These are phyloP conservation scores for Ilyonectria sp. DNA, from an alignment of 2,329 filamentous ascomycete genomes.

Conservation along the genomic window DNA sequence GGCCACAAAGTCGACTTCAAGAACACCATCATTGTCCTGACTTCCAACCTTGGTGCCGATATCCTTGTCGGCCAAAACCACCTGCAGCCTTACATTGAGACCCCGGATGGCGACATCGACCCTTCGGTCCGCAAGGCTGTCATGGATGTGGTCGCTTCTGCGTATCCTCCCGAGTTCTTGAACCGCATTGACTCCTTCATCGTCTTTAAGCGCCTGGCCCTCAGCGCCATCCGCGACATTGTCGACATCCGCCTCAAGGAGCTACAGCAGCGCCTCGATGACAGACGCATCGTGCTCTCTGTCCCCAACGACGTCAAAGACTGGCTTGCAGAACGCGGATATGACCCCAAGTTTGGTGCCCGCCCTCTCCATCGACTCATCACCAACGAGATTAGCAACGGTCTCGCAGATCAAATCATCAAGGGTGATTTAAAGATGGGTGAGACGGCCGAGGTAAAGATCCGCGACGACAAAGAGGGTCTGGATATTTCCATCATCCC, in stretches of 20 bases:
- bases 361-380: conserved; percentile 93
- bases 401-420: conserved; percentile 92
- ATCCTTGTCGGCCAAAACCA: conserved; percentile 86
- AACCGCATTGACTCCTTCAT: conserved; percentile 98
- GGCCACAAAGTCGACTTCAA: conserved; percentile 97
- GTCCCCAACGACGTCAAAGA: conserved; percentile 81
- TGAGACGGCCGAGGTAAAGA: conserved; percentile 78
- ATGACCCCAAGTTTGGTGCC: conserved; percentile 92
- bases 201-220: conserved; percentile 89
- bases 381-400: conserved; percentile 89
- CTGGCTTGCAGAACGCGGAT: conserved; percentile 92
- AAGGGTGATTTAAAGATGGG: conserved; percentile 84
- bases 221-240: conserved; percentile 86
- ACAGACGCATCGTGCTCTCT: conserved; percentile 84
- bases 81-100: conserved; percentile 74
- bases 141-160: conserved; percentile 85
- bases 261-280: conserved; percentile 85
- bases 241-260: conserved; percentile 93
- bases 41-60: conserved; percentile 93
- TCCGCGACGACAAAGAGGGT: conserved; percentile 74
- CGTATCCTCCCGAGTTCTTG: conserved; percentile 92
- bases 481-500: conserved; percentile 63
- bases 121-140: conserved; percentile 83
- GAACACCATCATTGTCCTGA: conserved; percentile 96
- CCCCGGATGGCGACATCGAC: conserved; percentile 77